Evolutionary conservation across 371 early-diverging fungal species (phyloP), one percentile per base, ranked within the genome.

Genomic region (Phascolomyces articulosus): DNA sequence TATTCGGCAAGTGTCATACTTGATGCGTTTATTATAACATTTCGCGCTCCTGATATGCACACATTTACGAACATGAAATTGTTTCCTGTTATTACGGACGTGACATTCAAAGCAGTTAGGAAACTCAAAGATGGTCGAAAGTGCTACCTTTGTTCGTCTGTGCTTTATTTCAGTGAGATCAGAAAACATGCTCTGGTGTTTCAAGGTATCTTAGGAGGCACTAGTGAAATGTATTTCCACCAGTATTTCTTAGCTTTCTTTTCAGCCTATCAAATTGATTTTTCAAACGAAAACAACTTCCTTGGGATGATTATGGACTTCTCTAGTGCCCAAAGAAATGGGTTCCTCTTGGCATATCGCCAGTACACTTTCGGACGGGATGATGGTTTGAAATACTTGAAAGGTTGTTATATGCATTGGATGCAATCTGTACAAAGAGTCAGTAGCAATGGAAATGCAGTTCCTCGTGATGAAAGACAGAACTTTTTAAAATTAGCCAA

Each of bases 91-190:
- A 47, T 66, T 15, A 57, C 53, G 13, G 62, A 51, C 40, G 66
- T 53, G 0, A 62, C 58, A 6, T 66, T 38, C 31, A 47, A 62
- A 31, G 55, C 60, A 16, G 34, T 55, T 16, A 34, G 11, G 34
- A 34, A 34, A n/a, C n/a, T n/a, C 34, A 9, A 6, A 9, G 34
- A 11, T 2, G 27, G 10, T 15, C 34, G 44, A 15, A 24, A 31
- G 23, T 48, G 51, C 4, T 57, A 66, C 7, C 38, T 66, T 9
- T 66, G 66, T 21, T 61, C 38, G 4, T 56, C 66, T 3, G 51
- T 57, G 0, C 47, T 62, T 1, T 66, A 40, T 24, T 16, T 51
- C 10, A 55, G 47, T 40, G 15, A 49, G 11, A 18, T 62, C 31
- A 9, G 26, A 40, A 55, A 51, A 20, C 48, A 66, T 48, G 7